These are phyloP conservation scores for Phyllosticta citrichinensis DNA, from an alignment of 2,329 filamentous ascomycete species.

Conservation along the genomic window DNA sequence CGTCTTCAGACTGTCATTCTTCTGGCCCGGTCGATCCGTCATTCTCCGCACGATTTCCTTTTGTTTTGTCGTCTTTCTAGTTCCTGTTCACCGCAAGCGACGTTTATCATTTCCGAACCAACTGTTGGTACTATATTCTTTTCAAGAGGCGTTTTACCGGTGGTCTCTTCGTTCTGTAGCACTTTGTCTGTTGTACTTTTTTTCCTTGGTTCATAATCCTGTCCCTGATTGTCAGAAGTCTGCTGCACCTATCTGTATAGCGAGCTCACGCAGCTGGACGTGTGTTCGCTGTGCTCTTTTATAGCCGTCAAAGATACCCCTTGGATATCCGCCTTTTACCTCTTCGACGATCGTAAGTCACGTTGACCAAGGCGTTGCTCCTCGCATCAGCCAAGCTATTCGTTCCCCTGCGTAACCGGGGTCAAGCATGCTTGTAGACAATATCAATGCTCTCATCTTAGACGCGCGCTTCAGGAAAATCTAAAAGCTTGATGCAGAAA, in stretches of 20 bases:
- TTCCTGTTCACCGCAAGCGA: background rate
- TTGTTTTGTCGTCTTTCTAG: background rate
- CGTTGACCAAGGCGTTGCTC: no score
- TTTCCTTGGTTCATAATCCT: background rate
- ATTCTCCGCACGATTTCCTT: background rate
- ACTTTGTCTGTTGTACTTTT: background rate
- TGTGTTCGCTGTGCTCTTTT: background rate
- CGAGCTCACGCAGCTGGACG: background rate
- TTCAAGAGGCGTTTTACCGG: slow-evolving; percentile 1
- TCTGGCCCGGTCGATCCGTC: background rate
- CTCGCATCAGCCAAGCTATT: no score
- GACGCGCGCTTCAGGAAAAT: no score
- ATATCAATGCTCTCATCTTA: no score
- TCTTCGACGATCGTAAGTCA: no score
- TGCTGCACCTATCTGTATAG: background rate
- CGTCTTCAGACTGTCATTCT: background rate
- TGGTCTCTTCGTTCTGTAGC: background rate
- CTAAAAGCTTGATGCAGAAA: no score
- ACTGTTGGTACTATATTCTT: slow-evolving; percentile 1
- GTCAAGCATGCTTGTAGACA: no score
- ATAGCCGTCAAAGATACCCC: background rate
- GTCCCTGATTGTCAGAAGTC: background rate
- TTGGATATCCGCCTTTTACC: background rate
- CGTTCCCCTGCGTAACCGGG: no score
- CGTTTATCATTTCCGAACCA: no score